A percentile compares a stretch with the other conserved stretches of the same genome.
These are phyloP conservation scores for Immersiella caudata DNA, from an alignment of 495 filamentous ascomycete species.

Conservation along the genomic window DNA sequence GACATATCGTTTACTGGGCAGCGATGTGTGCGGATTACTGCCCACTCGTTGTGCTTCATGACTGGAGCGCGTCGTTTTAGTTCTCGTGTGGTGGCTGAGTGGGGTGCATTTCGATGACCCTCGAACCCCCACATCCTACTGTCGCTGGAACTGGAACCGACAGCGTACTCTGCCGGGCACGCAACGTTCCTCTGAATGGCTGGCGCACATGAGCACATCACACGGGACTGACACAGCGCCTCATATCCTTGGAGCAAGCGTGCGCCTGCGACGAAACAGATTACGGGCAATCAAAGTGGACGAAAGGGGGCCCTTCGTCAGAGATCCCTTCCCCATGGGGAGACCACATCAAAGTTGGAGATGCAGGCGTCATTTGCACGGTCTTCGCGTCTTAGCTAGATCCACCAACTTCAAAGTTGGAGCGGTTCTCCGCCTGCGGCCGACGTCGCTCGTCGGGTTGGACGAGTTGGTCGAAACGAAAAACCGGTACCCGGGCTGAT, in stretches of 20 bases:
- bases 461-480: neutral
- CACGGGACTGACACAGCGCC: conserved; percentile 9
- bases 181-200: conserved; percentile 2
- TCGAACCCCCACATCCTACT: neutral
- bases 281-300: neutral
- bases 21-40: neutral
- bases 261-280: neutral
- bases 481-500: conserved; percentile 5
- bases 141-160: neutral
- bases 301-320: neutral
- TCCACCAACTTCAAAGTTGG: neutral
- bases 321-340: neutral
- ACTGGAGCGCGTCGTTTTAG: neutral
- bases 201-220: conserved; percentile 16
- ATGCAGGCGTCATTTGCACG: neutral
- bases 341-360: neutral
- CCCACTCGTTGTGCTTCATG: neutral
- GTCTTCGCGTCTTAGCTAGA: neutral
- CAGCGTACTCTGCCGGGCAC: neutral
- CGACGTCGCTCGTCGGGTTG: conserved; percentile 7
- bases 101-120: conserved; percentile 3
- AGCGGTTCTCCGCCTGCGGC: neutral
- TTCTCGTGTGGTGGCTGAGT: neutral
- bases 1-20: neutral
- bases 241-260: neutral